Conservation (phyloP, 1,284 basidiomycete species). For the Fomes fomentarius region DNA sequence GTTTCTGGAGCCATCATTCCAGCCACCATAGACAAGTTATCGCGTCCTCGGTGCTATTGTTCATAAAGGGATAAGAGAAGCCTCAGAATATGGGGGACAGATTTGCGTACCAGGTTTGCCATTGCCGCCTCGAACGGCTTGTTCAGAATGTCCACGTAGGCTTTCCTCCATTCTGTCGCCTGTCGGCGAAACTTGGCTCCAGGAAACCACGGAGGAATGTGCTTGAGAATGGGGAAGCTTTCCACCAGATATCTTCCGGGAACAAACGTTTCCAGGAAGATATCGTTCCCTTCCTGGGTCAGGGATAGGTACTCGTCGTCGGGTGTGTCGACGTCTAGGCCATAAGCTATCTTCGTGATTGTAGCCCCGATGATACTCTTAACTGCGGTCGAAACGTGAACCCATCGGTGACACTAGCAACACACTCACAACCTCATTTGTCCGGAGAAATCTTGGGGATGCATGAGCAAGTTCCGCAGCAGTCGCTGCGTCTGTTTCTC, state of each 20-base stretch:
- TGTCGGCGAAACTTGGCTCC: slow-evolving; percentile 13
- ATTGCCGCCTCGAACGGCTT: slow-evolving; percentile 11
- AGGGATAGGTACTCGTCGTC: slow-evolving; percentile 6
- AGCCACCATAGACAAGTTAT: background rate
- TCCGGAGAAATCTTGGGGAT: background rate
- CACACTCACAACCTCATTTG: background rate
- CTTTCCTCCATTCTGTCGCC: background rate
- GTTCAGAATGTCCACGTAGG: slow-evolving; percentile 2
- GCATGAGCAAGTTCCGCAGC: background rate
- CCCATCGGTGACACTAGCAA: too few species aligned
- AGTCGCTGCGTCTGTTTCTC: background rate
- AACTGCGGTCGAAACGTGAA: background rate
- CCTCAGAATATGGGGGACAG: background rate
- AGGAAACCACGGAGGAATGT: slow-evolving; percentile 19
- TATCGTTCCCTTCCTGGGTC: background rate
- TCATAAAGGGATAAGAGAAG: slow-evolving; percentile 4
- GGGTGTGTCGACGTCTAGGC: slow-evolving; percentile 30
- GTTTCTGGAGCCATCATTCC: background rate
- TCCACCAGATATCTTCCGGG: slow-evolving; percentile 19
- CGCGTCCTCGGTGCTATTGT: background rate
- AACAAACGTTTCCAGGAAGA: slow-evolving; percentile 3
- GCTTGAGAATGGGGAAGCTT: slow-evolving; percentile 10
- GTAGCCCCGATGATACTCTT: background rate
- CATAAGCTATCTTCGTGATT: slow-evolving; percentile 34
- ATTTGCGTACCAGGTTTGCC: background rate